Conservation (phyloP, 164 flowering plant genomes). For the Aristolochia contorta region DNA sequence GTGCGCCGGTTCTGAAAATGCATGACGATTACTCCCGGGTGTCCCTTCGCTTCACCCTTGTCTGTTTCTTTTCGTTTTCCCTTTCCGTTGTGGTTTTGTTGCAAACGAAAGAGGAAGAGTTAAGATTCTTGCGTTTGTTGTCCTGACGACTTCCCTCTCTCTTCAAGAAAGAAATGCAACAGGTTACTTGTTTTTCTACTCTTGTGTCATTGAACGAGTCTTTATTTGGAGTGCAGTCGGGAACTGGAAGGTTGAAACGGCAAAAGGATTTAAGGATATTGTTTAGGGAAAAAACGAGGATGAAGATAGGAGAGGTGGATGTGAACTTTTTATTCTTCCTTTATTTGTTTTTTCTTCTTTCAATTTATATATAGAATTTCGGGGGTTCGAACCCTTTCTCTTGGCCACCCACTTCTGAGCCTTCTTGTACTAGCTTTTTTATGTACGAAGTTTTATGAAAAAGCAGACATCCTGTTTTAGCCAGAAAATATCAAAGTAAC, state of each 20-base stretch:
- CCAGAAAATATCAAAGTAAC: no score
- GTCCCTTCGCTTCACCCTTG: conserved; percentile 1
- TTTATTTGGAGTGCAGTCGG: background rate
- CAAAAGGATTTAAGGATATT: background rate
- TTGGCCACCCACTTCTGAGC: no score
- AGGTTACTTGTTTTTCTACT: background rate
- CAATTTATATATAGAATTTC: background rate
- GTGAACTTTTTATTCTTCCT: background rate
- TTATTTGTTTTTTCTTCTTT: background rate
- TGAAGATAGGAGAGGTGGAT: no score
- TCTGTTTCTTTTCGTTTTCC: background rate
- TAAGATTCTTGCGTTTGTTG: background rate
- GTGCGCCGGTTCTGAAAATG: conserved; percentile 19
- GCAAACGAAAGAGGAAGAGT: background rate
- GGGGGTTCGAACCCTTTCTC: background rate
- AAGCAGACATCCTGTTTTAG: no score
- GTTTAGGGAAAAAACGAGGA: background rate
- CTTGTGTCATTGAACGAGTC: background rate
- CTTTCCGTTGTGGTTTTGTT: background rate
- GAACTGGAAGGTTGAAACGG: background rate
- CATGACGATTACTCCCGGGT: background rate
- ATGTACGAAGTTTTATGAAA: no score
- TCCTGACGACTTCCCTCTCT: background rate
- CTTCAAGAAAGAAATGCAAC: background rate
- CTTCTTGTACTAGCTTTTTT: no score